phyloP scores from a whole-genome alignment of 768 basidiomycete genomes.

The Rhodotorula babjevae region DNA sequence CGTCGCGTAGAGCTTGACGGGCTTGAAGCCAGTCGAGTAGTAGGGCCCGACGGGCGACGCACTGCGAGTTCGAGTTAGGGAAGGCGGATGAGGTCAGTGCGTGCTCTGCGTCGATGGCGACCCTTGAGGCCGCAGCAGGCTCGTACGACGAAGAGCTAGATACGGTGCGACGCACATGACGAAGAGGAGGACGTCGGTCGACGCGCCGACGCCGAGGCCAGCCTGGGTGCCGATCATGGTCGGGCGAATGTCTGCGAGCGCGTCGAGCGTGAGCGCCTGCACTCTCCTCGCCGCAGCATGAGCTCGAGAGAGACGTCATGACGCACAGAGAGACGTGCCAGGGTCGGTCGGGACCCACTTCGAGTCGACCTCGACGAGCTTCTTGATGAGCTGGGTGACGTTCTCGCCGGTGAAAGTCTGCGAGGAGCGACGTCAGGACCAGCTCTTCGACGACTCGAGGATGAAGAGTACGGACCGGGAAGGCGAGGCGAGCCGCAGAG shows the following conservation, averaged over 20 bases:
- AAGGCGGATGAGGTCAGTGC: too few relatives aligned
- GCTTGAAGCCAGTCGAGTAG: constrained; percentile 54
- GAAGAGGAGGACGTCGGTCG: constrained; percentile 75
- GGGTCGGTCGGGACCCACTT: constrained; percentile 86
- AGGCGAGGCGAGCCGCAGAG: constrained; percentile 60
- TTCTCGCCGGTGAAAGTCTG: constrained; percentile 70
- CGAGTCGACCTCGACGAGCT: constrained; percentile 73
- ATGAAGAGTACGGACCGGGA: constrained; percentile 29
- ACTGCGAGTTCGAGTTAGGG: background rate
- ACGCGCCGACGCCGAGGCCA: constrained; percentile 61
- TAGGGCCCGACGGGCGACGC: constrained; percentile 61
- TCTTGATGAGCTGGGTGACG: constrained; percentile 73
- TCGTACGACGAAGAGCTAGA: too few relatives aligned
- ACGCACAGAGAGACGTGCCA: constrained; percentile 70
- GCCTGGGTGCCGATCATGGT: constrained; percentile 58
- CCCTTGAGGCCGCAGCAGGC: too few relatives aligned
- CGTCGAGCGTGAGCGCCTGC: background rate
- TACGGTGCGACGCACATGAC: constrained; percentile 55
- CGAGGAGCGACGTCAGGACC: background rate
- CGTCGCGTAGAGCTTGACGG: constrained; percentile 59
- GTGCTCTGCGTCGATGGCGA: too few relatives aligned
- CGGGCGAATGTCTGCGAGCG: constrained; percentile 63
- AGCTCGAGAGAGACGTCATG: too few relatives aligned
- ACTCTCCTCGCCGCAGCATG: too few relatives aligned
- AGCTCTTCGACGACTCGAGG: background rate